A percentile compares a stretch with the other conserved stretches of the same genome.
phyloP scores from a whole-genome alignment of 768 basidiomycete species.

The Russula griseocarnosa region DNA sequence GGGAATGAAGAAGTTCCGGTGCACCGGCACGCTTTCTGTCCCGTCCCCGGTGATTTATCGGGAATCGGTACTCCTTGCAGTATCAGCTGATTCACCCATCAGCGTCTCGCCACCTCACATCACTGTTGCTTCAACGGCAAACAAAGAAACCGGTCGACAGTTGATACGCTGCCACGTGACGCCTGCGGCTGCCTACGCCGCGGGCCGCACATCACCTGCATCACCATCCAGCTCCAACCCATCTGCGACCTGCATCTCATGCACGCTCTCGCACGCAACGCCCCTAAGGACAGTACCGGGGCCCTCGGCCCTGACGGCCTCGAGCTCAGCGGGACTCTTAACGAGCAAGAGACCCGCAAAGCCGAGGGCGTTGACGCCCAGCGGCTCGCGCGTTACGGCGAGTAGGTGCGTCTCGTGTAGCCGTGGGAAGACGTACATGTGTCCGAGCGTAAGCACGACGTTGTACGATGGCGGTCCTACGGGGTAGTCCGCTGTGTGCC shows the following conservation, averaged over 20 bases:
- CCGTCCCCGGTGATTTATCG: no score
- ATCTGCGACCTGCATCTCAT: conserved; percentile 59
- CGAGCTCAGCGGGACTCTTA: conserved; percentile 73
- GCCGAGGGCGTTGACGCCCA: conserved; percentile 83
- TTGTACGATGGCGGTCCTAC: conserved; percentile 74
- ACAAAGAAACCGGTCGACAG: no score
- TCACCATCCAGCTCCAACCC: conserved; percentile 38
- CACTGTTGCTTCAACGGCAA: no score
- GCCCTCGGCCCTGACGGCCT: conserved; percentile 60
- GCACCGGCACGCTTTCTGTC: no score
- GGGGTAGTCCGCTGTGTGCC: conserved; percentile 61
- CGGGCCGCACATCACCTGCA: not conserved
- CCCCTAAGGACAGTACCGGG: conserved; percentile 57
- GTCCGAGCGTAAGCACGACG: conserved; percentile 72
- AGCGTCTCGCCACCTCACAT: no score
- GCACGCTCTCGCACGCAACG: conserved; percentile 64
- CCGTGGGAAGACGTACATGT: conserved; percentile 85
- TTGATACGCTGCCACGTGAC: not conserved
- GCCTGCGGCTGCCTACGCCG: not conserved
- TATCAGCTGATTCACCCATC: no score
- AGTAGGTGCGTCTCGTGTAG: conserved; percentile 55
- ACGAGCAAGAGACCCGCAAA: conserved; percentile 89
- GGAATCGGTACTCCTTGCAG: no score
- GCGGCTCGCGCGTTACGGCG: conserved; percentile 46
- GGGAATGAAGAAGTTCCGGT: no score